Evolutionary conservation across 2,329 filamentous ascomycete species (phyloP), one percentile per base, ranked within the genome.

Genomic region (Chrysoporthe puriensis): DNA sequence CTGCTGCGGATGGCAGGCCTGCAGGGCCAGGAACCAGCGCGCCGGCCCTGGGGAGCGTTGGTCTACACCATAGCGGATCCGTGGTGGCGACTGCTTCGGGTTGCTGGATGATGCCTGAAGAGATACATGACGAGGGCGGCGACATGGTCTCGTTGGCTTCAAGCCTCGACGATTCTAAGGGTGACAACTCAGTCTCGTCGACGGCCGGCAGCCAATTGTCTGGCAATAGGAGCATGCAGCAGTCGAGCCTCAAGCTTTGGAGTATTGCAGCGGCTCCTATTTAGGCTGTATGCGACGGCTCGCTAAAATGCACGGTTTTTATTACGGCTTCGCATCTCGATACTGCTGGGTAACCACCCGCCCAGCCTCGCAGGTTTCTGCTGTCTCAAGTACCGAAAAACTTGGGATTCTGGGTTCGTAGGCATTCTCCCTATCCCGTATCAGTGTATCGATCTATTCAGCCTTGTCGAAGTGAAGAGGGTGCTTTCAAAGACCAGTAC

Each of bases 11-110:
- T 67, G 73, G 16, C n/a, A 44, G 32, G 2, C 16, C 21, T 8
- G 32, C 74, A 3, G 40, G 14, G 9, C 11, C 42, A 57, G 50
- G 48, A 18, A 13, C 21, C 6, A 16, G 18, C 8, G 26, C 56
- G 16, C 63, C 63, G 13, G 81, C 85, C 0, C 78, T 88, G 0
- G 84, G 84, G 9, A 83, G 82, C 54, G 79, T 83, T 8, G 78
- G 79, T 16, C 74, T 89, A 66, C 86, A 89, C 71, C 75, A 77
- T 4, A 84, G 84, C 70, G 86, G 86, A 2, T 84, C 85, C 0
- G 86, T 88, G 1, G 76, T 83, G 18, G 86, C 83, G 26, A 88
- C 86, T 0, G 88, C 85, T 72, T 85, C 85, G 0, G 86, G 86
- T 1, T 82, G 83, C 2, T 88, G 85, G 86, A 75, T 73, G 44